Evolutionary conservation across 257 asterid species (phyloP).

Genomic region (Scutellaria galericulata): DNA sequence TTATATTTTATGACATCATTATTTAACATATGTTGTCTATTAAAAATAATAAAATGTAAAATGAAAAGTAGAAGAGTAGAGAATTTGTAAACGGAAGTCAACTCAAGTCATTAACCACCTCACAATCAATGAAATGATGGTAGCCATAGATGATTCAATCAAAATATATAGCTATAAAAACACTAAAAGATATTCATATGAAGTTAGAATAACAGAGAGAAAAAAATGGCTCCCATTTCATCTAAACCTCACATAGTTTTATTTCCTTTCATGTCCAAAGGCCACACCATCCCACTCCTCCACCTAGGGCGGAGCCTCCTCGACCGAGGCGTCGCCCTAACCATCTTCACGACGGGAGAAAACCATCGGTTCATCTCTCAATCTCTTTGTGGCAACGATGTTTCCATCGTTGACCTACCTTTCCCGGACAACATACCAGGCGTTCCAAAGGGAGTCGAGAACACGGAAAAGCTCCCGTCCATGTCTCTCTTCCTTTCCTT

Average conservation of each 20-base stretch:
- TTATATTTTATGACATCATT: no score
- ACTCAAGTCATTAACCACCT: not conserved
- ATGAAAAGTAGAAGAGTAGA: not conserved
- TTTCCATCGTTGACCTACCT: conserved; percentile 52
- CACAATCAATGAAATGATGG: no score
- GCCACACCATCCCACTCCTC: conserved; percentile 78
- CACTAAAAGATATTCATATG: not conserved
- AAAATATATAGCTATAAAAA: not conserved
- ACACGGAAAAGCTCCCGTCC: conserved; percentile 72
- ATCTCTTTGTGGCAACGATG: conserved; percentile 33
- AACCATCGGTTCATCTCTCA: conserved; percentile 58
- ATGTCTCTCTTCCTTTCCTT: conserved; percentile 56
- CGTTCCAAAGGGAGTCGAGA: conserved; percentile 55
- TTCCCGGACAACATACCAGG: conserved; percentile 59
- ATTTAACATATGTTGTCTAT: no score
- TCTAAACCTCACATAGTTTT: conserved; percentile 47
- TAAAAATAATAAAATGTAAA: not conserved
- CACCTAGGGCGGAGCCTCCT: conserved; percentile 60
- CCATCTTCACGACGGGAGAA: conserved; percentile 72
- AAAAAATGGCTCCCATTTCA: conserved; percentile 32
- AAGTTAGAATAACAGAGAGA: not conserved
- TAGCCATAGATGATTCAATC: no score
- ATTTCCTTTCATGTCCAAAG: conserved; percentile 89
- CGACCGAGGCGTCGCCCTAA: conserved; percentile 42
- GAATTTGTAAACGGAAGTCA: not conserved